Evolutionary conservation across 2,329 filamentous ascomycete species (phyloP), one percentile per base, ranked within the genome.

Genomic region (Trichothecium sympodiale): DNA sequence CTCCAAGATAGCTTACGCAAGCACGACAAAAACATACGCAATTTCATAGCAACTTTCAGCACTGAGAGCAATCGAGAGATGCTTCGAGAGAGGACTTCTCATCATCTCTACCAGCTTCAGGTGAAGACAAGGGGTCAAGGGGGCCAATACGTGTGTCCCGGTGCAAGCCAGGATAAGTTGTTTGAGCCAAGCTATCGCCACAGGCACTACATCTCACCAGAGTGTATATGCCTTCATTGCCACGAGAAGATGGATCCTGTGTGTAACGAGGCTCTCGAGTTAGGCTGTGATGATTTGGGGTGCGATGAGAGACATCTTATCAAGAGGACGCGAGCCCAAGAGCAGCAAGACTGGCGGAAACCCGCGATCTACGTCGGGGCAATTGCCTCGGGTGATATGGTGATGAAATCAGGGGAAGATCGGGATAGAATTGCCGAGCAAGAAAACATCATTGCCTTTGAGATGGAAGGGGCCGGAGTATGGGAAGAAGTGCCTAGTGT

Each of bases 331-430:
- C n/a, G n/a, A n/a, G n/a, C n/a, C n/a, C n/a, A n/a, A n/a, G n/a
- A n/a, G n/a, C n/a, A n/a, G n/a, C n/a, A n/a, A n/a, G n/a, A n/a
- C n/a, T n/a, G n/a, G 20, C 10, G 20, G 20, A 25, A 25, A 25
- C 20, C 20, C 6, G 20, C 6, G 20, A 38, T 65, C 0, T 54
- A 61, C 17, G 45, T 64, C 9, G 61, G 62, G 0, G 43, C 40
- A 0, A 42, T 65, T 1, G 61, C 50, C 1, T 64, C 60, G 0
- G 59, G 49, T 4, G 51, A 65, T 17, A 48, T 37, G 2, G 54
- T 65, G 1, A 50, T 64, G 36, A 62, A 56, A 17, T 54, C 52
- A 2, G 56, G 50, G 1, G 31, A 46, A 8, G 43, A 54, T 4
- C 51, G 63, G 8, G 60, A 65, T 29, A 25, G 29, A 0, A 41